Evolutionary conservation across 768 basidiomycete genomes (phyloP).

Genomic region (Mycena belliarum): DNA sequence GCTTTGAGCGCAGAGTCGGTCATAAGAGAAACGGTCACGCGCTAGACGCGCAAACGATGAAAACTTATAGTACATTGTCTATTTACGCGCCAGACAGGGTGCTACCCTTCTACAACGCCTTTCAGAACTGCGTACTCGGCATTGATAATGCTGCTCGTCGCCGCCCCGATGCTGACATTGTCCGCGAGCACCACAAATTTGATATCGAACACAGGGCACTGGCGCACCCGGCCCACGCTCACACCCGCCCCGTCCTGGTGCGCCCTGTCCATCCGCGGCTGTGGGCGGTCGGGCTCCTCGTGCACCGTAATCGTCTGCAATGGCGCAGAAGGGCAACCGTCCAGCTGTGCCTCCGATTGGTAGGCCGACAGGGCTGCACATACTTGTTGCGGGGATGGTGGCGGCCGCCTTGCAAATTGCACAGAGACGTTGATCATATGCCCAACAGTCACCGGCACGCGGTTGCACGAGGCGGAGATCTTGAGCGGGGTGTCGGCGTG

Average conservation of each 20-base stretch:
- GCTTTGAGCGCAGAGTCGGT: slow-evolving; percentile 39
- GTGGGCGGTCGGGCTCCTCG: slow-evolving; percentile 89
- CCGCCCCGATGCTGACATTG: slow-evolving; percentile 94
- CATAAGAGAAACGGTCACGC: slow-evolving; percentile 10
- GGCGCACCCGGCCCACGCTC: slow-evolving; percentile 84
- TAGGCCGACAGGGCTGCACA: slow-evolving; percentile 76
- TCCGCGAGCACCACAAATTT: slow-evolving; percentile 93
- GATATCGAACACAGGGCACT: slow-evolving; percentile 91
- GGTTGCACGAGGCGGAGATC: slow-evolving; percentile 90
- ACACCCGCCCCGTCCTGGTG: slow-evolving; percentile 91
- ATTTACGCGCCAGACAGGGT: background rate
- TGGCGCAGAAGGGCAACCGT: slow-evolving; percentile 85
- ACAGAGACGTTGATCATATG: slow-evolving; percentile 91
- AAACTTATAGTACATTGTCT: background rate
- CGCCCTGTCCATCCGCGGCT: slow-evolving; percentile 90
- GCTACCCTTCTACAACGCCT: slow-evolving; percentile 39
- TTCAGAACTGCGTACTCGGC: slow-evolving; percentile 91
- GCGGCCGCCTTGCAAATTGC: slow-evolving; percentile 74
- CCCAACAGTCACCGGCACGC: slow-evolving; percentile 94
- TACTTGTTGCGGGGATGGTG: slow-evolving; percentile 86
- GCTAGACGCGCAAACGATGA: background rate
- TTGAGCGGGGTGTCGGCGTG: slow-evolving; percentile 79
- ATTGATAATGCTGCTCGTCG: slow-evolving; percentile 96
- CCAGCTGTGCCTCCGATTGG: slow-evolving; percentile 72
- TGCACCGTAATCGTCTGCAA: slow-evolving; percentile 86